Evolutionary conservation across 306 rosid species (phyloP).

Genomic region (Ochetophila trinervis): DNA sequence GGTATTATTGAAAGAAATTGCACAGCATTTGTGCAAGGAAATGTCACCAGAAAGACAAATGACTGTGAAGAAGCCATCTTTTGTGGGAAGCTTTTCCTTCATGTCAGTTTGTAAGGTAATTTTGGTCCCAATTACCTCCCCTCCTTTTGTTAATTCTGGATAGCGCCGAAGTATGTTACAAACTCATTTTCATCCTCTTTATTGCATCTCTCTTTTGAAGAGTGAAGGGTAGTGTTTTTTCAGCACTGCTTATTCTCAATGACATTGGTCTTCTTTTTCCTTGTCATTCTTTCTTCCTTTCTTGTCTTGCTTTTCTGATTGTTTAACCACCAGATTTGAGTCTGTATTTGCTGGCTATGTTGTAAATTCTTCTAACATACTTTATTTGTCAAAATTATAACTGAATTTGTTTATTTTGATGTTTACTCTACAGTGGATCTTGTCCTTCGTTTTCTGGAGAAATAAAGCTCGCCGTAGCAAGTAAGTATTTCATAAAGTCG

Average conservation of each 20-base stretch:
- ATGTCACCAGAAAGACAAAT: slow-evolving; percentile 59
- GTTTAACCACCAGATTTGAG: not conserved
- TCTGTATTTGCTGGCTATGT: not conserved
- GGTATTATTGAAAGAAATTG: slow-evolving; percentile 91
- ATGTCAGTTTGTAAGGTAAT: slow-evolving; percentile 70
- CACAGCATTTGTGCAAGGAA: slow-evolving; percentile 86
- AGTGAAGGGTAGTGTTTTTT: not conserved
- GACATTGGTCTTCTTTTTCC: not conserved
- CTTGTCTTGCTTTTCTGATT: not conserved
- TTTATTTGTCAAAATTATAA: not conserved
- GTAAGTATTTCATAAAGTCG: slow-evolving; percentile 50
- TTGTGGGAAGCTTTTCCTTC: slow-evolving; percentile 36
- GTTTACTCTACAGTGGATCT: slow-evolving; percentile 58
- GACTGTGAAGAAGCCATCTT: slow-evolving; percentile 46
- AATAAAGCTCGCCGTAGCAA: slow-evolving; percentile 73
- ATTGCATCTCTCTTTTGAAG: not conserved
- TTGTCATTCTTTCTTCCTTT: not conserved
- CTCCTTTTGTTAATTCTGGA: not conserved
- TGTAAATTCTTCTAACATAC: not conserved
- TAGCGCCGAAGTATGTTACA: not conserved
- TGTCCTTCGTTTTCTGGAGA: slow-evolving; percentile 72
- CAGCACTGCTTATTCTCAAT: not conserved
- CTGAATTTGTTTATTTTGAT: slow-evolving; percentile 20
- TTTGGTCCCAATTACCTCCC: not conserved
- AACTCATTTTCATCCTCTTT: slow-evolving; percentile 4